Evolutionary conservation across 108 stramenopile species (phyloP), one percentile per base, ranked within the genome.

Genomic region (Skeletonema menzelii): DNA sequence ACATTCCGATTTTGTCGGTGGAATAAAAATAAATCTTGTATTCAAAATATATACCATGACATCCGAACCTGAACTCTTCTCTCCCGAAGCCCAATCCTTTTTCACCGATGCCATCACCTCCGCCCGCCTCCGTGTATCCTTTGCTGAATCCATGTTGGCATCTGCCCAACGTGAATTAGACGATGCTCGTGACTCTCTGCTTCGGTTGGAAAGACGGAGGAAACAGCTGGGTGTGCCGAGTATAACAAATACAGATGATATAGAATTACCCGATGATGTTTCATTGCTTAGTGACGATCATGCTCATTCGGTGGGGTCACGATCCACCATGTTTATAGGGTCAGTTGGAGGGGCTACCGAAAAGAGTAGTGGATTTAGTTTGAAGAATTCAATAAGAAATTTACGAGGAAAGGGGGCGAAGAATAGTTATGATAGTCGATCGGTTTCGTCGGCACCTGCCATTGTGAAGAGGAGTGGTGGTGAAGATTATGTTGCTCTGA

Each of bases 101-200:
- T 53, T 53, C 22, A 22, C 0, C 22, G 49, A 53, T 53, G 49
- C 49, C 49, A 53, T 53, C 15, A 20, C 19, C 49, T 53, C 49
- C 8, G 49, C 49, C 49, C 19, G 22, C 8, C 49, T 53, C 49
- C 49, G 49, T 53, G 49, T 53, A 8, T 7, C 49, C 2, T 53
- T 53, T 22, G 49, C 49, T 8, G 22, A 53, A 22, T 53, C 49
- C 22, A 24, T 53, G 31, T 7, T 60, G 28, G 59, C 59, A 19
- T 26, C 28, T 10, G 34, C 59, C n/a, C 59, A 35, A 35, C 30
- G 34, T 34, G 59, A 60, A 24, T 34, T 60, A 19, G 59, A 34
- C 37, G 59, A 60, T 31, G 59, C 59, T 15, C 59, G 59, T 34
- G 59, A 60, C 8, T 31, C 30, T 31, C 19, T 60, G 0, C 59